Base-by-base conservation (phyloP, 169 alveolate genomes). In the Blepharisma undulans region DNA sequence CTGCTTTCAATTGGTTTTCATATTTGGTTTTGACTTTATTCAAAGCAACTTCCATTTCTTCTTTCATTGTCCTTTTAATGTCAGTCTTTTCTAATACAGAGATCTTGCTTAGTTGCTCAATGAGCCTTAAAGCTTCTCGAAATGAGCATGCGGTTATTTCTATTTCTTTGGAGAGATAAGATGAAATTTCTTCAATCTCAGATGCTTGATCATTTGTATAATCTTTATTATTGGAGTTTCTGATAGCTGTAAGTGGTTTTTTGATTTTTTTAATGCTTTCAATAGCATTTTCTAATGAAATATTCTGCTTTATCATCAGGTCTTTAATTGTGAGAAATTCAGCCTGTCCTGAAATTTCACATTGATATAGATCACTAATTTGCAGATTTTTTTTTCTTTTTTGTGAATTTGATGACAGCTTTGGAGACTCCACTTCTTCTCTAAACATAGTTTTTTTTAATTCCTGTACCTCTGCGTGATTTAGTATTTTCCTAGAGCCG, bases 171-270 rank as follows among this genome's bases (percentile, higher is more conserved):
- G 30, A 19, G 76, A 82, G 3, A 19, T 33, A 19, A 16, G 14
- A 72, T 25, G 22, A 18, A 30, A 30, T 48, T 33, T 82, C 89
- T 7, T 82, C 89, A 5, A 82, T 48, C 21, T 82, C 89, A 4
- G 21, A 72, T 34, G 48, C 89, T 82, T 82, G 78, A 4, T 59
- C 29, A 3, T 32, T 25, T 48, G 60, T 21, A 30, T 82, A 72
- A 19, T 82, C 89, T 33, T 74, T 72, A 30, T n/a, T 82, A 10
- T 72, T 82, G 12, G 89, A 32, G 16, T 4, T 34, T 36, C 60
- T 82, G 3, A 82, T 22, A 32, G 89, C 60, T 21, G 33, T 82
- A 32, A 82, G 60, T 22, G 89, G 60, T 30, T 82, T 82, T 74
- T 74, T 74, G 16, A 74, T 22, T 22, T 74, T 22, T 29, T 74